A percentile compares a stretch with the other conserved stretches of the same genome.
These are phyloP conservation scores for Verticillium nonalfalfae DNA, from an alignment of 2,329 filamentous ascomycete genomes.

Conservation along the genomic window DNA sequence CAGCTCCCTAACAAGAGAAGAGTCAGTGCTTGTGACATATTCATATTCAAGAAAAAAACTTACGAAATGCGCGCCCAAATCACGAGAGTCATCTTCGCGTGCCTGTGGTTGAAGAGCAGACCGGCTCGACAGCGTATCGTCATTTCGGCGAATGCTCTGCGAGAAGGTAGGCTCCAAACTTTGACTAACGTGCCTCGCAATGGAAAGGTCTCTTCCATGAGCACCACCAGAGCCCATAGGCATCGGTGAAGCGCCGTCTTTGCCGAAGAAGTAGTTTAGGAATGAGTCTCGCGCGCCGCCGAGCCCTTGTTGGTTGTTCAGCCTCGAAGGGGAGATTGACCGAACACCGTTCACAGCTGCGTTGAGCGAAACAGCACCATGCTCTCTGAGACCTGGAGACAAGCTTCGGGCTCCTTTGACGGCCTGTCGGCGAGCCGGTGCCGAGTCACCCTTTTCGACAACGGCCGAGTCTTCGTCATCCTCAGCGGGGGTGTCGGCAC, in stretches of 20 bases:
- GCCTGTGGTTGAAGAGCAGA: constrained; percentile 33
- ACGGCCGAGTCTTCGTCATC: constrained; percentile 49
- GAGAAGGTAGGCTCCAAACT: constrained; percentile 74
- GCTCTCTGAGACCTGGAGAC: constrained; percentile 72
- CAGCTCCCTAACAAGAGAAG: constrained; percentile 36
- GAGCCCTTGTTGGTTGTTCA: constrained; percentile 51
- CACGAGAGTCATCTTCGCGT: constrained; percentile 32
- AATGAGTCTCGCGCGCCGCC: constrained; percentile 80
- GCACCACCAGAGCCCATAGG: constrained; percentile 31
- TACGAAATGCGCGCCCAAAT: constrained; percentile 52
- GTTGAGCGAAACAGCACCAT: constrained; percentile 53
- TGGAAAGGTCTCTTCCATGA: constrained; percentile 30
- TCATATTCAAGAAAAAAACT: constrained; percentile 24
- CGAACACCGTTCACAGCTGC: constrained; percentile 62
- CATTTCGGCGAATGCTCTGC: constrained; percentile 71
- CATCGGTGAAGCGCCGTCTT: constrained; percentile 60
- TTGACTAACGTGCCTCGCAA: constrained; percentile 67
- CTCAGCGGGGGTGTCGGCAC: constrained; percentile 62
- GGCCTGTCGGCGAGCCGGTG: constrained; percentile 45
- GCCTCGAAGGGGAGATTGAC: constrained; percentile 54
- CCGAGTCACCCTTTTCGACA: constrained; percentile 44
- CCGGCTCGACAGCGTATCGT: constrained; percentile 50
- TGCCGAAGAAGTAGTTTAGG: constrained; percentile 97
- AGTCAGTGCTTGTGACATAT: constrained; percentile 12
- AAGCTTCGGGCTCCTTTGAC: constrained; percentile 65